Evolutionary conservation across 2,329 filamentous ascomycete genomes (phyloP), one percentile per base, ranked within the genome.

Genomic region (Fusarium pseudonygamai): DNA sequence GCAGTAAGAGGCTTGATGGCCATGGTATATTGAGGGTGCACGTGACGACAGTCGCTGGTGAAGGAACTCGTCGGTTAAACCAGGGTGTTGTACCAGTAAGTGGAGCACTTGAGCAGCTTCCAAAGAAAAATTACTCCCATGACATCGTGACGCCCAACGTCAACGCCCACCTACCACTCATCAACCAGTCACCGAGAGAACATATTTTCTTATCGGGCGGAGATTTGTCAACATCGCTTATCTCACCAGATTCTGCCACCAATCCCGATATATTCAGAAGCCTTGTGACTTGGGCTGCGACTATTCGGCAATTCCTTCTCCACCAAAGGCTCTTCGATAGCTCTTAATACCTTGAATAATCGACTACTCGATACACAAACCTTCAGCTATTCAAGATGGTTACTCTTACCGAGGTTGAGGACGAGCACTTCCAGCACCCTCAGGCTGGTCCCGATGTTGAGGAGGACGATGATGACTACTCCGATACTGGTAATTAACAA

Each of bases 321-420:
- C 34, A 37, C n/a, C 56, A 14, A 42, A 63, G 58, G 67, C 64
- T 63, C 67, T 56, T 69, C 36, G 22, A 64, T 69, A 40, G 56
- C 26, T 39, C 32, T 34, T 59, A 47, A 62, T 63, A 69, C 42
- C 32, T 64, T 70, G 58, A 73, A 46, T 26, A 55, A 60, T 47
- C 45, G 42, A 40, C 39, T 42, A 32, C 62, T 67, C 50, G 24
- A 57, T 50, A 45, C 26, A 39, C 32, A 34, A 56, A 63, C 42
- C 26, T 50, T 24, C 59, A 75, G 79, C 63, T 73, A 67, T 74
- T 65, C 85, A 91, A 84, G 79, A 98, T 98, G 96, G 96, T 98
- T 84, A 94, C 96, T 85, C 93, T 98, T 82, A 93, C 94, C 82
- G 96, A 98, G 88, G 96, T 98, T 81, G 92, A 97, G 82, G 96